These are phyloP conservation scores for Backusella circina DNA, from an alignment of 192 early-diverging fungal species.

Conservation along the genomic window DNA sequence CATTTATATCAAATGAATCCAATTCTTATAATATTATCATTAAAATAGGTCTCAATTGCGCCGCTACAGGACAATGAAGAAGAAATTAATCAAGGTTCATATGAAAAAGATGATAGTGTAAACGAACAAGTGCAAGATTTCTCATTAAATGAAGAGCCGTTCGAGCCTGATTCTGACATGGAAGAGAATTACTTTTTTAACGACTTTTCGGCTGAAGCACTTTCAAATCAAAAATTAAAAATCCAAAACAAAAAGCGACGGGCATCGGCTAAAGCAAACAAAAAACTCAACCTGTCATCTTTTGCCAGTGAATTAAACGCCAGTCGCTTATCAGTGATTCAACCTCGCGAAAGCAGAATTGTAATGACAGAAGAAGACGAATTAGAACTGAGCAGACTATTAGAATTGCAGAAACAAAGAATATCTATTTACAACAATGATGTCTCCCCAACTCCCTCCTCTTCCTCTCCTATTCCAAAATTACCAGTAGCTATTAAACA, in stretches of 20 bases:
- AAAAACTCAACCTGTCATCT: conserved; percentile 16
- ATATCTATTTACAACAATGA: neutral
- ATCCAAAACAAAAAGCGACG: neutral
- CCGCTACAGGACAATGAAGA: neutral
- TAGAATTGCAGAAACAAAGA: conserved; percentile 7
- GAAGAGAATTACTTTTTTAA: conserved; percentile 30
- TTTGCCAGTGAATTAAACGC: conserved; percentile 23
- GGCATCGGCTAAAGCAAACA: neutral
- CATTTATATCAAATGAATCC: neutral
- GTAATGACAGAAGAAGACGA: conserved; percentile 23
- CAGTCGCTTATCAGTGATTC: conserved; percentile 21
- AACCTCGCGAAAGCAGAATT: conserved; percentile 12
- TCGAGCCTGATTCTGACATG: conserved; percentile 11
- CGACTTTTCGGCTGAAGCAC: conserved; percentile 15
- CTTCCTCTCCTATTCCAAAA: neutral
- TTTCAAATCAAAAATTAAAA: neutral
- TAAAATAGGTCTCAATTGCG: neutral
- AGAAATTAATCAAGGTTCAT: neutral
- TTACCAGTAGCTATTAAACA: neutral
- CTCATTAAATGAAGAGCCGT: neutral
- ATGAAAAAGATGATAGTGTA: neutral
- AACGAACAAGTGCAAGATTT: neutral
- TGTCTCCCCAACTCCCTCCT: neutral
- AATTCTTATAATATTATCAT: neutral
- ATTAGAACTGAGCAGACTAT: conserved; percentile 9